Base-by-base conservation (phyloP, 2,329 filamentous ascomycete species). In the Grosmannia clavigera region DNA sequence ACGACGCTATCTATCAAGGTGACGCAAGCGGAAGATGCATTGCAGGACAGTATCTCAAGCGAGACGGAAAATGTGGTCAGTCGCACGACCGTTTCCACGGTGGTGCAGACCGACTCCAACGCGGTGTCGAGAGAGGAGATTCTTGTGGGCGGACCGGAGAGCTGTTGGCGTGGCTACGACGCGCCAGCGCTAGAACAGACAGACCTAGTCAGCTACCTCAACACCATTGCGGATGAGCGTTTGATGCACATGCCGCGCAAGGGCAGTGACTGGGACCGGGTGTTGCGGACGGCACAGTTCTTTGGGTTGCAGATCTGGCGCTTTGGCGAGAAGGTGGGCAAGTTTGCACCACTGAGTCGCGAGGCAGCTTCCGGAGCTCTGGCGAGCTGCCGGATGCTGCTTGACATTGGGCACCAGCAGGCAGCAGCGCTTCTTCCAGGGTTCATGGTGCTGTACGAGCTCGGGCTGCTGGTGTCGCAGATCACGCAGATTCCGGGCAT, bases 261-360 rank as follows among this genome's bases (percentile, higher is more conserved):
- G 48, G 73, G 72, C n/a, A 74, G 72, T 58, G 68, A 71, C 55
- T 75, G 73, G 73, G 73, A 75, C 59, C 69, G 70, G 1, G 72
- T 75, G 1, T 65, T 75, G 35, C 71, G 70, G 48, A 69, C 70
- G 19, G 73, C 73, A 3, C 72, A 75, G 61, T 74, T 72, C 67
- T 75, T 74, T 52, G 73, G 72, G 3, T 67, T 74, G 5, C 73
- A 75, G 61, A 66, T 75, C 19, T 71, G 69, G 61, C 66, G 68
- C 3, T 74, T 75, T 22, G 71, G 70, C 7, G 64, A 64, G 29
- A 69, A 68, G 25, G 67, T 75, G 1, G 68, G 70, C 61, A 22
- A 67, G 59, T 66, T 70, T 64, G 64, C 68, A 16, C 61, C 63
- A 2, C 65, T 67, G 22, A 68, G 65, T 43, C 63, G 62, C 6